Percentiles rank a stretch among this genome's conserved stretches.
phyloP scores from a whole-genome alignment of 1,139 yeast species.

The Protomyces inouyei region DNA sequence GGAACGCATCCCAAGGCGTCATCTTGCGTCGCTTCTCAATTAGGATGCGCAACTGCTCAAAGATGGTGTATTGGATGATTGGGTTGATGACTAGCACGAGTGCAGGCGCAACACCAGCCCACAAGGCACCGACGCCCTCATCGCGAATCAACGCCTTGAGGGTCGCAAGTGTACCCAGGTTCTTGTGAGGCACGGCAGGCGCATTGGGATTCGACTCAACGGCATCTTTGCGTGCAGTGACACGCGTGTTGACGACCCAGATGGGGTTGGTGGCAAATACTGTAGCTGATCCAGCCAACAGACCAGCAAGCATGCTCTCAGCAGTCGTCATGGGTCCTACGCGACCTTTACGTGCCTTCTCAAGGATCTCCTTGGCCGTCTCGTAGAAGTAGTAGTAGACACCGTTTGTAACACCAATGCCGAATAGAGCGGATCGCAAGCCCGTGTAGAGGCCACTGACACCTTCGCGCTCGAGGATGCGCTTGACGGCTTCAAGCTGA shows the following conservation, averaged over 20 bases:
- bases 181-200: slow-evolving; percentile 25
- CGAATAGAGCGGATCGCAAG: slow-evolving; percentile 78
- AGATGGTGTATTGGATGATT: slow-evolving; percentile 83
- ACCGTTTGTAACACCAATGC: slow-evolving; percentile 79
- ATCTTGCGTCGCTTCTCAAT: slow-evolving; percentile 51
- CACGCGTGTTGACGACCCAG: slow-evolving; percentile 48
- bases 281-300: slow-evolving; percentile 82
- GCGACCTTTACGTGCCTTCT: slow-evolving; percentile 39
- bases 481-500: slow-evolving; percentile 42
- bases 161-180: slow-evolving; percentile 48
- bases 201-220: slow-evolving; percentile 25
- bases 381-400: slow-evolving; percentile 89
- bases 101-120: slow-evolving; percentile 77
- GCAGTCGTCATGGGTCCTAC: slow-evolving; percentile 46
- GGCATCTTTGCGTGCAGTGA: slow-evolving; percentile 29
- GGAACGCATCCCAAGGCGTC: slow-evolving; percentile 63
- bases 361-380: slow-evolving; percentile 54
- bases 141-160: slow-evolving; percentile 58
- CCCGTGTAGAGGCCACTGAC: slow-evolving; percentile 72
- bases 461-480: slow-evolving; percentile 61
- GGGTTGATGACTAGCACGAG: slow-evolving; percentile 78
- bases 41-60: slow-evolving; percentile 73
- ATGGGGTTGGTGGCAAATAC: slow-evolving; percentile 85
- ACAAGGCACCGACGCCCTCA: slow-evolving; percentile 69
- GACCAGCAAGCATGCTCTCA: slow-evolving; percentile 75